Conservation (phyloP, 352 stramenopile genomes). For the Phytopythium montanum region DNA sequence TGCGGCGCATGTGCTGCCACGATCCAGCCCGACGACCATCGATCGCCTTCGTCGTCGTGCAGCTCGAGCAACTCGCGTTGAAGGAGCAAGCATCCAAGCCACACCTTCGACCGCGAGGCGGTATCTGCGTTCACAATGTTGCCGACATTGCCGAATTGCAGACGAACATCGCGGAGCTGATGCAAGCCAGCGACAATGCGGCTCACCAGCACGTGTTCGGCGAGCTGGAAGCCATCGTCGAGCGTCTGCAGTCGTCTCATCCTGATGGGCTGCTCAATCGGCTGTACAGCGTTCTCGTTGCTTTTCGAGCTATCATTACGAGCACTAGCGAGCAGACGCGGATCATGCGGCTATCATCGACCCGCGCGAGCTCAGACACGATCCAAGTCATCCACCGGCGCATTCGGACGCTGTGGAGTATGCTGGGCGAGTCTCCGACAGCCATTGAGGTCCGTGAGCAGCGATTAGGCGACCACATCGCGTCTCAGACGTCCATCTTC, state of each 20-base stretch:
- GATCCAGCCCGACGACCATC: background rate
- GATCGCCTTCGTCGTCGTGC: slow-evolving; percentile 3
- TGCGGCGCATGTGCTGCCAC: slow-evolving; percentile 33
- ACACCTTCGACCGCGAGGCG: background rate
- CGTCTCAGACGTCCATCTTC: background rate
- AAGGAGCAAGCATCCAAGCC: background rate
- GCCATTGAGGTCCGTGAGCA: background rate
- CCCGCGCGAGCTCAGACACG: background rate
- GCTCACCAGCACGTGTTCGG: background rate
- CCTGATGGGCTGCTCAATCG: background rate
- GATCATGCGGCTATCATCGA: background rate
- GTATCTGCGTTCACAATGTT: no score
- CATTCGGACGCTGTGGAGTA: background rate
- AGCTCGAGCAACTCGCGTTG: background rate
- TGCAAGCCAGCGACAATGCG: background rate
- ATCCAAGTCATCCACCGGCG: background rate
- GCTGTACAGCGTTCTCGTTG: background rate
- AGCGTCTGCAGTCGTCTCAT: background rate
- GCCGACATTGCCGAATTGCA: background rate
- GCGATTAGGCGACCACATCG: background rate
- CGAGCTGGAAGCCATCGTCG: background rate
- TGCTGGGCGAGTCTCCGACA: background rate
- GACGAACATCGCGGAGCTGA: background rate
- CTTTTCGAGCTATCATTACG: background rate
- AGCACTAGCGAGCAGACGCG: background rate